A percentile compares a stretch with the other conserved stretches of the same genome.
Conservation (phyloP, 306 rosid species). For the Ammopiptanthus mongolicus region DNA sequence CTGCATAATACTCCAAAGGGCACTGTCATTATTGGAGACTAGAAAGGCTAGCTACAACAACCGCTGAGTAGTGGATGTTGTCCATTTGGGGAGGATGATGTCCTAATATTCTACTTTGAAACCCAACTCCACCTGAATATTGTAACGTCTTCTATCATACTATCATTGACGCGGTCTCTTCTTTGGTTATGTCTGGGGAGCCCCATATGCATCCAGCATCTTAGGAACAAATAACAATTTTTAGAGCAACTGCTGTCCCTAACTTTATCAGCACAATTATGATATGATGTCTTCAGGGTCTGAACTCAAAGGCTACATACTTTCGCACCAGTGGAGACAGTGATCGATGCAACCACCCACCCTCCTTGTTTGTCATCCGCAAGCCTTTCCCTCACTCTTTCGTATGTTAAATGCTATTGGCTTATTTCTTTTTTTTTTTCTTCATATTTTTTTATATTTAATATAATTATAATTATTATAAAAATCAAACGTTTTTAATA, state of each 20-base stretch:
- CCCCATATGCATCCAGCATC: constrained; percentile 6
- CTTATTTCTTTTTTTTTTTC: not conserved
- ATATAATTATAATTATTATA: no score
- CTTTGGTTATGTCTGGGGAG: not conserved
- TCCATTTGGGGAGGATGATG: not conserved
- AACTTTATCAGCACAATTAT: constrained; percentile 22
- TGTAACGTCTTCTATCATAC: constrained; percentile 2
- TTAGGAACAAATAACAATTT: not conserved
- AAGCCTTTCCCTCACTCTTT: not conserved
- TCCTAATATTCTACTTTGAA: constrained; percentile 2
- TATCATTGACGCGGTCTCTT: not conserved
- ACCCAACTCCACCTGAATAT: not conserved
- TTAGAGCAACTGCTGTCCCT: not conserved
- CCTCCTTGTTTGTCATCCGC: not conserved
- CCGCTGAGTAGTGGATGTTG: not conserved
- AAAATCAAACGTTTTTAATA: no score
- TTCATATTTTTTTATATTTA: no score
- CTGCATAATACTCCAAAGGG: not conserved
- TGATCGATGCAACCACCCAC: not conserved
- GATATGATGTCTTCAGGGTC: not conserved
- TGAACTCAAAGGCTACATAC: not conserved
- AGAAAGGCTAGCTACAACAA: not conserved
- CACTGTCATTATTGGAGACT: not conserved
- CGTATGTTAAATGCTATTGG: not conserved
- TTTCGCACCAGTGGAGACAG: not conserved